A percentile compares a stretch with the other conserved stretches of the same genome.
phyloP scores from a whole-genome alignment of 2,329 filamentous ascomycete genomes.

The Colletotrichum sp. region DNA sequence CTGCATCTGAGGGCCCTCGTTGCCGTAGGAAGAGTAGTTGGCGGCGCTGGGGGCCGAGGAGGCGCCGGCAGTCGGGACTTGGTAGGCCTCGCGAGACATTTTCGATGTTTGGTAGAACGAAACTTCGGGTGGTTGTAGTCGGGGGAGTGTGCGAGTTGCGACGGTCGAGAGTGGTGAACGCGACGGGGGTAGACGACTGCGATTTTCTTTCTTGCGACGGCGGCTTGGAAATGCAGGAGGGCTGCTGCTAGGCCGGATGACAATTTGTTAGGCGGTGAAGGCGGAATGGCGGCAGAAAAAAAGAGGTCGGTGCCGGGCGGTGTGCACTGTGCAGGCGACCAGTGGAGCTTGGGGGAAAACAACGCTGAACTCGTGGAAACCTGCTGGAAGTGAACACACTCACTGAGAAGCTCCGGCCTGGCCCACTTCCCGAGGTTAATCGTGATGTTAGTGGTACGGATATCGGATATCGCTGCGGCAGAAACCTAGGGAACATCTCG shows the following conservation, averaged over 20 bases:
- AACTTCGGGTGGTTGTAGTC: background rate
- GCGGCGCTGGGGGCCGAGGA: slow-evolving; percentile 45
- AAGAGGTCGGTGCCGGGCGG: background rate
- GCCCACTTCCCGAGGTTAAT: slow-evolving; percentile 21
- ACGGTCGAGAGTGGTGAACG: background rate
- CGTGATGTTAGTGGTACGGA: background rate
- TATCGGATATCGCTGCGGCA: background rate
- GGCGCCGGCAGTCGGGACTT: slow-evolving; percentile 65
- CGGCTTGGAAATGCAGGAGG: slow-evolving; percentile 4
- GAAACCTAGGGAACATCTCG: background rate
- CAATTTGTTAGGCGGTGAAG: slow-evolving; percentile 20
- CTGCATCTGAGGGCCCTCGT: slow-evolving; percentile 63
- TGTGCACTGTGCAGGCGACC: background rate
- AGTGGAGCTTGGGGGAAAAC: background rate
- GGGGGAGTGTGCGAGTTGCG: background rate
- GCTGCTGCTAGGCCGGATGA: background rate
- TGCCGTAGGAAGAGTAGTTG: slow-evolving; percentile 47
- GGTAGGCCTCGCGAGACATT: slow-evolving; percentile 79
- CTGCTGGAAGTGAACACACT: background rate
- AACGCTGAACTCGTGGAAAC: background rate
- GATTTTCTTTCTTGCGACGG: background rate
- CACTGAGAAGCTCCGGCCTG: background rate
- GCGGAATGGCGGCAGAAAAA: slow-evolving; percentile 12
- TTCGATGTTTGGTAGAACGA: background rate
- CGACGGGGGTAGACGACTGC: background rate